A percentile compares a stretch with the other conserved stretches of the same genome.
Evolutionary conservation across 768 basidiomycete species (phyloP).

Genomic region (Ramaria rubella): DNA sequence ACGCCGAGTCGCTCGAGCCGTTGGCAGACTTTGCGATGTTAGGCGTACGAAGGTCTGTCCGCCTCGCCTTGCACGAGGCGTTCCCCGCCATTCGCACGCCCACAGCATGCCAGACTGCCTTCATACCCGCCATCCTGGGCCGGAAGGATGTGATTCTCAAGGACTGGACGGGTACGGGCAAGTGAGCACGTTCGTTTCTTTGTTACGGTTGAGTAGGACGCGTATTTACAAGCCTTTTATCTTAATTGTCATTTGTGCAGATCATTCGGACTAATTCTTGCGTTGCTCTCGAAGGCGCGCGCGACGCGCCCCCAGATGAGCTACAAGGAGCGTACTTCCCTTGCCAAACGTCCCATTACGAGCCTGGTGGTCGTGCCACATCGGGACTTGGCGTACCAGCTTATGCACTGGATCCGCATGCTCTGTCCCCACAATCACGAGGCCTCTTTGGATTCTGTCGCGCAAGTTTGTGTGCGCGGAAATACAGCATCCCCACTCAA

Average conservation of each 20-base stretch:
- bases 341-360: conserved; percentile 33
- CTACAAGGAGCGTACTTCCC: conserved; percentile 9
- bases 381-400: conserved; percentile 62
- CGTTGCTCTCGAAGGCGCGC: conserved; percentile 53
- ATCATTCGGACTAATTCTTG: conserved; percentile 65
- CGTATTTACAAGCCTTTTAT: neutral
- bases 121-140: conserved; percentile 54
- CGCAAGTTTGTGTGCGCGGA: conserved; percentile 58
- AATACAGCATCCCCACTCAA: conserved; percentile 30
- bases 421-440: conserved; percentile 21
- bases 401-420: conserved; percentile 50
- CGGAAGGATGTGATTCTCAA: conserved; percentile 58
- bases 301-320: conserved; percentile 19
- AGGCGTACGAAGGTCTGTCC: conserved; percentile 45
- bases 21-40: conserved; percentile 25
- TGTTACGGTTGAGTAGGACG: neutral
- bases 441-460: conserved; percentile 41
- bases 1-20: neutral
- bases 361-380: conserved; percentile 67
- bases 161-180: conserved; percentile 73
- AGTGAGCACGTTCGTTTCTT: conserved; percentile 40
- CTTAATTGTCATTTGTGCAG: conserved; percentile 30
- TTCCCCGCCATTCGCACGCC: conserved; percentile 57
- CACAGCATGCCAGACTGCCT: conserved; percentile 50
- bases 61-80: conserved; percentile 43